Base-by-base conservation (phyloP, 140 eudicot species). In the Bidens hawaiensis region DNA sequence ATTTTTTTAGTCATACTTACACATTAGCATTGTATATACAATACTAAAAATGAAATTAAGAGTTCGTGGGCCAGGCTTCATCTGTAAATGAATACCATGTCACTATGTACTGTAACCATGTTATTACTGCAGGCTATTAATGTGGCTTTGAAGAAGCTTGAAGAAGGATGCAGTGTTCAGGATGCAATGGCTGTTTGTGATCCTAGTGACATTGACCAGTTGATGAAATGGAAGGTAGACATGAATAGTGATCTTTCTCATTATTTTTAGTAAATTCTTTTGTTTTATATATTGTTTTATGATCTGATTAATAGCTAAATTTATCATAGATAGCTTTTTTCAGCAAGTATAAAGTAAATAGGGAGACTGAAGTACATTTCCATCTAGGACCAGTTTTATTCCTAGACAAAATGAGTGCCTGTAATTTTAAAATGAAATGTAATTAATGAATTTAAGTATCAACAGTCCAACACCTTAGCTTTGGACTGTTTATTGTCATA, bases 121-220 rank as follows among this genome's bases (percentile, higher is more conserved):
- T 55, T 17, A 4, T 9, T 56, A 65, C 25, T 50, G 81, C 81
- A 90, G 97, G 94, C 96, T 43, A 55, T 91, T 54, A 83, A 73
- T 64, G 68, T 80, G 43, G 98, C 98, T 55, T 62, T 78, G 15
- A 62, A 80, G 72, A 91, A 78, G 80, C 78, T 91, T 60, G 84
- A 87, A 12, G 85, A 57, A 60, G 95, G 95, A 12, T 75, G 91
- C 69, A 75, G 74, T 55, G 25, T 84, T 60, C 87, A 78, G 62
- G 96, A 87, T 49, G 96, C 96, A 40, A 85, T 80, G 79, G 81
- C 87, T 38, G 81, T 91, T 49, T 91, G 96, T 76, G 82, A 77
- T 52, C 90, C 84, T 57, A 68, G 74, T 63, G 83, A 78, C 62
- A 79, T 91, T 18, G 26, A 48, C 22, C 91, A 85, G 75, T 51